phyloP scores from a whole-genome alignment of 192 early-diverging fungal genomes.

The Allomyces macrogynus region DNA sequence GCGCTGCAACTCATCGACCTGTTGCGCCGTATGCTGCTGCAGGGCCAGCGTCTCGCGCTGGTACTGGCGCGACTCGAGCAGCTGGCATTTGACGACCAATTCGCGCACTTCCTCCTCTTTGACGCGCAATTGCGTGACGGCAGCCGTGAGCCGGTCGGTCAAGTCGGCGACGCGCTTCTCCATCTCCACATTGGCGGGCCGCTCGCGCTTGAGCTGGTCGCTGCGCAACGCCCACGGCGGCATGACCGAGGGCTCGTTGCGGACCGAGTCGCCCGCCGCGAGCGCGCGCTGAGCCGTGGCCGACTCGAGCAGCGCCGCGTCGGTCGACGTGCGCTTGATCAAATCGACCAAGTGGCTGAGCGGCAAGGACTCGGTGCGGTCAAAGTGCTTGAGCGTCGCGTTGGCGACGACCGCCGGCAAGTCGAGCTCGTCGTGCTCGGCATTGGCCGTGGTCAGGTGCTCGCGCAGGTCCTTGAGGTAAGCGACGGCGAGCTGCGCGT shows the following conservation, averaged over 20 bases:
- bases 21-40: slow-evolving; percentile 26
- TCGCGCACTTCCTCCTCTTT: slow-evolving; percentile 36
- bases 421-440: not conserved
- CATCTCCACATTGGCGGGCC: slow-evolving; percentile 28
- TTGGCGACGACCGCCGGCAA: not conserved
- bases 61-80: slow-evolving; percentile 38
- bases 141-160: slow-evolving; percentile 15
- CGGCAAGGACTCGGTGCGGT: not conserved
- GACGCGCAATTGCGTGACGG: slow-evolving; percentile 44
- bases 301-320: not conserved
- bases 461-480: not conserved
- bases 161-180: slow-evolving; percentile 32
- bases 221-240: no score
- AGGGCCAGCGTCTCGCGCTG: slow-evolving; percentile 49
- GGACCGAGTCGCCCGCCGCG: no score
- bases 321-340: not conserved
- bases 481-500: not conserved
- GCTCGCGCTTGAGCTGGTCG: slow-evolving; percentile 7
- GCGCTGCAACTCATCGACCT: slow-evolving; percentile 34
- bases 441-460: not conserved
- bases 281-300: no score
- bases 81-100: slow-evolving; percentile 28
- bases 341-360: not conserved
- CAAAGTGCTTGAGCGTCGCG: not conserved
- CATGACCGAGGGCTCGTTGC: no score